Conservation (phyloP, 306 rosid species). For the Lathyrus sativus region DNA sequence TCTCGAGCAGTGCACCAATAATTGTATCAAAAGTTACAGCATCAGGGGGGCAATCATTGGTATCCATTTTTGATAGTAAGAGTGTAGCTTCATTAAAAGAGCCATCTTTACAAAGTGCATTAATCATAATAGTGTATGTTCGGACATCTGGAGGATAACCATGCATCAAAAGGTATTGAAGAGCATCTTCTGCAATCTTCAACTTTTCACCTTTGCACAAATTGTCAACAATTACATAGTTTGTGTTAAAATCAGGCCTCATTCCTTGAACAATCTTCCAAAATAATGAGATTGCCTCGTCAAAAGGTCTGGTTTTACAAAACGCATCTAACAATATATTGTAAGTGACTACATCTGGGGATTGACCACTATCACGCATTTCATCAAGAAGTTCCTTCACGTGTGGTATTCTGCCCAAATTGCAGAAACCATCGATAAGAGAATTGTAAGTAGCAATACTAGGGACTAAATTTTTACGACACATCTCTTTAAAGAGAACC, state of each 20-base stretch:
- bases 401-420: conserved; percentile 33
- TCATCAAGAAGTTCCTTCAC: conserved; percentile 42
- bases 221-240: conserved; percentile 12
- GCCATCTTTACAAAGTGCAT: conserved; percentile 43
- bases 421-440: conserved; percentile 45
- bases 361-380: conserved; percentile 37
- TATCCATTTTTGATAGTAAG: conserved; percentile 43
- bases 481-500: conserved; percentile 40
- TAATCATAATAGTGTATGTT: conserved; percentile 46
- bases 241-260: conserved; percentile 32
- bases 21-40: conserved; percentile 40
- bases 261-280: conserved; percentile 31
- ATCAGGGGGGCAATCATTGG: conserved; percentile 41
- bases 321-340: conserved; percentile 43
- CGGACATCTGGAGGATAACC: conserved; percentile 40
- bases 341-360: conserved; percentile 42
- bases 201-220: conserved; percentile 41
- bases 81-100: conserved; percentile 39
- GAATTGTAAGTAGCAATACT: conserved; percentile 39
- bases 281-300: conserved; percentile 42
- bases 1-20: conserved; percentile 39
- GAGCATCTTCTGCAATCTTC: conserved; percentile 31
- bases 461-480: conserved; percentile 39
- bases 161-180: conserved; percentile 33
- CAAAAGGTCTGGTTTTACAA: conserved; percentile 40